Evolutionary conservation across 2,329 filamentous ascomycete genomes (phyloP).

Genomic region (Aspergillus ochraceoroseus): DNA sequence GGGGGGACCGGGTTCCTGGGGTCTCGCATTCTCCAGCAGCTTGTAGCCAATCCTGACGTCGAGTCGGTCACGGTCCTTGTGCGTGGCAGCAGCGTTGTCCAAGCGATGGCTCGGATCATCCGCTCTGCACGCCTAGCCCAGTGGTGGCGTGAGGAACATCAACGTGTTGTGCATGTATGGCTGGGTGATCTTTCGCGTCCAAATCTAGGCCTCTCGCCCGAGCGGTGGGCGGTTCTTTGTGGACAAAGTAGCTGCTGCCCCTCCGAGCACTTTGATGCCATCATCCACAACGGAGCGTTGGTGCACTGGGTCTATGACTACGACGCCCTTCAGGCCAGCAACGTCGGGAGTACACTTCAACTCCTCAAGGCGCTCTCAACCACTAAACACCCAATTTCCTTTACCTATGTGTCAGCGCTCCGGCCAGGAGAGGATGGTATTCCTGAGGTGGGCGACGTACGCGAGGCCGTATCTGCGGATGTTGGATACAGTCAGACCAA

Average conservation of each 20-base stretch:
- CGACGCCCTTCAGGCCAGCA: slow-evolving; percentile 5
- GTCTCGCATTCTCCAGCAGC: slow-evolving; percentile 9
- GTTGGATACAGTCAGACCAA: slow-evolving; percentile 6
- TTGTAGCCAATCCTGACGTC: slow-evolving; percentile 1
- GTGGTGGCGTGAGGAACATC: slow-evolving; percentile 11
- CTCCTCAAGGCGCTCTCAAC: not conserved
- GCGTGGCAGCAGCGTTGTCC: slow-evolving; percentile 1
- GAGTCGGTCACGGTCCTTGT: slow-evolving; percentile 9
- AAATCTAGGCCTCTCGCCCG: slow-evolving; percentile 6
- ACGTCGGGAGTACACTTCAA: slow-evolving; percentile 12
- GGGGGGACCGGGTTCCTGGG: slow-evolving; percentile 15
- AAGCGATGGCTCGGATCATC: slow-evolving; percentile 4
- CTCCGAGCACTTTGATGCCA: slow-evolving; percentile 3
- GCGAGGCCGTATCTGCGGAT: not conserved
- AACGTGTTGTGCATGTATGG: slow-evolving; percentile 9
- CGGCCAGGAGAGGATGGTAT: not conserved
- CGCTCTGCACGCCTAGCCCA: not conserved
- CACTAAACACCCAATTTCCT: not conserved
- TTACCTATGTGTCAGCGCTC: slow-evolving; percentile 3
- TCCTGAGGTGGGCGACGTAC: not conserved
- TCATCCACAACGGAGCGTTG: slow-evolving; percentile 15
- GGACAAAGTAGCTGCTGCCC: not conserved
- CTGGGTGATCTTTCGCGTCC: slow-evolving; percentile 7
- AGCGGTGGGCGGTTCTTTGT: slow-evolving; percentile 3
- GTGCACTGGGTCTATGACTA: slow-evolving; percentile 13